Conservation (phyloP, 768 basidiomycete genomes). For the Boletus reticulatus region DNA sequence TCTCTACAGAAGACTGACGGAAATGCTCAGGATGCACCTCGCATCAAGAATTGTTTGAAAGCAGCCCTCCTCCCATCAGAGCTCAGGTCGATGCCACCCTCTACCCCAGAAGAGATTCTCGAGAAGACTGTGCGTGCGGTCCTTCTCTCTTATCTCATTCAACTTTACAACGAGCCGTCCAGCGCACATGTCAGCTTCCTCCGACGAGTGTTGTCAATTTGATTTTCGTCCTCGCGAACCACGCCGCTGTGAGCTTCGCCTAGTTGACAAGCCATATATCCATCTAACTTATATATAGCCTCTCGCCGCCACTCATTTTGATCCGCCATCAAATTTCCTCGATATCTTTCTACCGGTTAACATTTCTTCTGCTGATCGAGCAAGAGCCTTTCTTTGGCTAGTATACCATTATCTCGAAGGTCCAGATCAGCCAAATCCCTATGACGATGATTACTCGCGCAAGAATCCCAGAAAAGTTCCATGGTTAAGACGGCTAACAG, state of each 20-base stretch:
- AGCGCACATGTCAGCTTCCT: slow-evolving; percentile 63
- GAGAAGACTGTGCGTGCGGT: slow-evolving; percentile 53
- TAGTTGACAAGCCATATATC: slow-evolving; percentile 3
- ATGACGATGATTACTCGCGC: slow-evolving; percentile 63
- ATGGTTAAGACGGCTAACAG: slow-evolving; percentile 50
- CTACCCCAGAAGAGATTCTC: slow-evolving; percentile 73
- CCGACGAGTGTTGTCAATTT: slow-evolving; percentile 87
- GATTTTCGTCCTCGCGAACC: slow-evolving; percentile 79
- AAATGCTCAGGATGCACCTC: slow-evolving; percentile 87
- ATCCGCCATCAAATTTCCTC: slow-evolving; percentile 69
- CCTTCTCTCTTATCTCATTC: not conserved
- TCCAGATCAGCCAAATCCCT: slow-evolving; percentile 64
- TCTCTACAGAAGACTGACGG: slow-evolving; percentile 85
- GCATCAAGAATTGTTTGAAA: slow-evolving; percentile 89
- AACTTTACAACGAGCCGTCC: slow-evolving; percentile 2
- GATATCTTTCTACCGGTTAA: slow-evolving; percentile 82
- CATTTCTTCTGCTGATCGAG: slow-evolving; percentile 70
- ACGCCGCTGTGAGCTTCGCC: slow-evolving; percentile 60
- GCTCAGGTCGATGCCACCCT: slow-evolving; percentile 59
- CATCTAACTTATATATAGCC: slow-evolving; percentile 39
- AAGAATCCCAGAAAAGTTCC: slow-evolving; percentile 64
- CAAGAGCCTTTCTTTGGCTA: slow-evolving; percentile 79
- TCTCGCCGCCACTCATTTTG: slow-evolving; percentile 68
- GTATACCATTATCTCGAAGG: slow-evolving; percentile 80
- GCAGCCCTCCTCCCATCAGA: slow-evolving; percentile 75